Conservation (phyloP, 2,329 filamentous ascomycete genomes). For the Penicillium hordei region DNA sequence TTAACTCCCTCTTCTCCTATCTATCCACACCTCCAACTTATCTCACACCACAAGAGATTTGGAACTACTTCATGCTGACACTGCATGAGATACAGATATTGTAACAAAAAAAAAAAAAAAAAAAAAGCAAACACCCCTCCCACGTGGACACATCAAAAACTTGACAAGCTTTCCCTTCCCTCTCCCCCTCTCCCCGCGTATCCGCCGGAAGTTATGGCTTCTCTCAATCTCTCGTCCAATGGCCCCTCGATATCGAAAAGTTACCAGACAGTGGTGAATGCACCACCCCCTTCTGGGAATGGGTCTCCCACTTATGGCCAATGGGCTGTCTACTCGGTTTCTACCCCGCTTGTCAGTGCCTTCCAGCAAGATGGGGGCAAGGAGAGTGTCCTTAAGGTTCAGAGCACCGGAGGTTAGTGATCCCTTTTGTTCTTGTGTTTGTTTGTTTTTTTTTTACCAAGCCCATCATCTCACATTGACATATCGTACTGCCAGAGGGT, state of each 20-base stretch:
- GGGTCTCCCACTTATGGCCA: conserved; percentile 80
- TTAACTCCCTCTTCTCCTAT: conserved; percentile 9
- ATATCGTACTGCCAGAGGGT: conserved; percentile 63
- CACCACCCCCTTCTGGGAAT: conserved; percentile 56
- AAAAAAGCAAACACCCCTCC: conserved; percentile 2
- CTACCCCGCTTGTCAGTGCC: conserved; percentile 85
- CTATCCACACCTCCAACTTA: not conserved
- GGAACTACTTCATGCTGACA: not conserved
- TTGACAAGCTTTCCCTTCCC: conserved; percentile 4
- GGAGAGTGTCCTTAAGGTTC: conserved; percentile 93
- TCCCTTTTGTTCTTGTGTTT: not conserved
- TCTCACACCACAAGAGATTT: not conserved
- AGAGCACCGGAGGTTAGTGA: conserved; percentile 77
- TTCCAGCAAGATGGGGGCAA: conserved; percentile 84
- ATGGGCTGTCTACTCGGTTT: conserved; percentile 93
- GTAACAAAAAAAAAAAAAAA: conserved; percentile 3
- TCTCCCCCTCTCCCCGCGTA: conserved; percentile 6
- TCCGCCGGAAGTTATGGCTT: conserved; percentile 60
- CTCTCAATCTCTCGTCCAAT: conserved; percentile 75
- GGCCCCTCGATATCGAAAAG: conserved; percentile 77
- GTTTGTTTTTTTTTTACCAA: not conserved
- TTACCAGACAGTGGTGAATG: conserved; percentile 67
- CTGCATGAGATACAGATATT: conserved; percentile 1
- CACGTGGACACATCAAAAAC: conserved; percentile 3
- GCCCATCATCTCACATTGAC: not conserved